Evolutionary conservation across 2,329 filamentous ascomycete genomes (phyloP).

Genomic region (Penicillium sclerotigenum): DNA sequence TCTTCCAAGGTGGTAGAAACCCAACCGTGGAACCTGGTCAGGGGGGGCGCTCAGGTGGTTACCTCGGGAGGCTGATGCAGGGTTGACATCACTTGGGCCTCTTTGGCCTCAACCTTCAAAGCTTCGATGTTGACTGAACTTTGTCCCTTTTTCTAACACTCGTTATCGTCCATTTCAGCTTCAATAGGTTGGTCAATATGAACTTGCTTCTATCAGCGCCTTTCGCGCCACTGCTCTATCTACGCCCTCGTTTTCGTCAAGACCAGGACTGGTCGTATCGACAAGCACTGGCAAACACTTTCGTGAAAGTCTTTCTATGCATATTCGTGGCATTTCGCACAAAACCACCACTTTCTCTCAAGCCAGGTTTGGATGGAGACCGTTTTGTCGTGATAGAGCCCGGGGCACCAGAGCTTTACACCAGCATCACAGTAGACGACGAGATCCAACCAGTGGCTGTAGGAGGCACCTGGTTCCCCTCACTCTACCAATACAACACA

Average conservation of each 20-base stretch:
- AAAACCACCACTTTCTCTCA: constrained; percentile 11
- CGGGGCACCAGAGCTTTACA: constrained; percentile 5
- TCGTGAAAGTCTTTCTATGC: constrained; percentile 4
- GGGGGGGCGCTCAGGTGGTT: background rate
- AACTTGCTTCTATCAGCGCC: background rate
- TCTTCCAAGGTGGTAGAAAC: background rate
- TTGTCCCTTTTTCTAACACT: background rate
- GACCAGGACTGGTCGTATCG: constrained; percentile 13
- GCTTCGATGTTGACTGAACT: background rate
- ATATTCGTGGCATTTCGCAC: constrained; percentile 10
- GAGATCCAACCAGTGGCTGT: constrained; percentile 10
- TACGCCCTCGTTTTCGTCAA: constrained; percentile 6
- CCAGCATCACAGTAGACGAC: background rate
- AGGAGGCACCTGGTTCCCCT: constrained; percentile 17
- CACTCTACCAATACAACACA: constrained; percentile 3
- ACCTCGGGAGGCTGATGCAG: background rate
- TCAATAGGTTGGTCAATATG: background rate
- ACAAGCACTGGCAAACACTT: constrained; percentile 7
- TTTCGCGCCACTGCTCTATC: constrained; percentile 4
- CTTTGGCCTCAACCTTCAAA: background rate
- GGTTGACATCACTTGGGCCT: background rate
- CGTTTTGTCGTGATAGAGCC: constrained; percentile 12
- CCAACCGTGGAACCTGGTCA: background rate
- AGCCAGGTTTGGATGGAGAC: constrained; percentile 9
- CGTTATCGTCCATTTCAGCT: background rate